Evolutionary conservation across 2,329 filamentous ascomycete species (phyloP).

Genomic region (Phoma herbarum): DNA sequence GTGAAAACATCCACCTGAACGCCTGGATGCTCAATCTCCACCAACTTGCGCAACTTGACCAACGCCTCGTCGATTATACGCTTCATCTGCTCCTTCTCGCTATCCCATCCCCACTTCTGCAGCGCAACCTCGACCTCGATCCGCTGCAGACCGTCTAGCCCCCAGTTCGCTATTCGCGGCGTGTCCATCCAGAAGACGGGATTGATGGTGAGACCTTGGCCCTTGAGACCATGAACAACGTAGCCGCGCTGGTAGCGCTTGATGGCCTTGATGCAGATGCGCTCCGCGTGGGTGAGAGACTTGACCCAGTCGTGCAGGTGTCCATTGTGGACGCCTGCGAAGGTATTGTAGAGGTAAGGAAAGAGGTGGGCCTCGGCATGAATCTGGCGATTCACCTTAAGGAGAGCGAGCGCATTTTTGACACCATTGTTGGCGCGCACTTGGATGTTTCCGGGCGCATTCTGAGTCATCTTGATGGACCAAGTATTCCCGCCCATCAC

Average conservation of each 20-base stretch:
- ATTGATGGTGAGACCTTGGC: background rate
- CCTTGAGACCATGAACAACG: background rate
- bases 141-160: constrained; percentile 8
- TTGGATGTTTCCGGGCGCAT: background rate
- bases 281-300: background rate
- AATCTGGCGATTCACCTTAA: constrained; percentile 12
- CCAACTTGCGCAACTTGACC: background rate
- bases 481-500: constrained; percentile 12
- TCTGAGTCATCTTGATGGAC: constrained; percentile 2
- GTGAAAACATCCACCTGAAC: background rate
- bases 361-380: constrained; percentile 8
- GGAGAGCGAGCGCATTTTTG: constrained; percentile 5
- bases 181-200: constrained; percentile 18
- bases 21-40: constrained; percentile 9
- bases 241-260: constrained; percentile 9
- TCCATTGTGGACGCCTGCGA: constrained; percentile 8
- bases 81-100: constrained; percentile 1
- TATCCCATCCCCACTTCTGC: constrained; percentile 9
- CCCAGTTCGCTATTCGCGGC: background rate
- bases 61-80: background rate
- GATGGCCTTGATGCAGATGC: constrained; percentile 1
- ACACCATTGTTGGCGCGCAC: constrained; percentile 3
- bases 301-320: constrained; percentile 10
- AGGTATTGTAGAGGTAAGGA: constrained; percentile 14
- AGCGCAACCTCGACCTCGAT: constrained; percentile 12